phyloP scores from a whole-genome alignment of 108 stramenopile genomes.

The Pseudonitzschia delicatissima region DNA sequence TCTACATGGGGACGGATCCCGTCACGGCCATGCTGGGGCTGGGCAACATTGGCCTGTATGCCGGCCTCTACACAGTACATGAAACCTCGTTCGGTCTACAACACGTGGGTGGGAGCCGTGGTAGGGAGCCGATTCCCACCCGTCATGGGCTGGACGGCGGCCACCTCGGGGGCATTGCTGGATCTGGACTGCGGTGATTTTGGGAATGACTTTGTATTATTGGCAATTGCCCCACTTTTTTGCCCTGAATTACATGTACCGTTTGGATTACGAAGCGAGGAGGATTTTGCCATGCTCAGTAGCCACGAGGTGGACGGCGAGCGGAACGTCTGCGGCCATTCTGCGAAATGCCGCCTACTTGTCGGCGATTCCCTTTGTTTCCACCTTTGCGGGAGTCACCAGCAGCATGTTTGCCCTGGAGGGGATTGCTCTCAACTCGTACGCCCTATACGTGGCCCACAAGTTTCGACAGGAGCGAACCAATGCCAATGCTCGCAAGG shows the following conservation, averaged over 20 bases:
- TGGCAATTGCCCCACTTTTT: slow-evolving; percentile 99
- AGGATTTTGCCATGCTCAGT: slow-evolving; percentile 71
- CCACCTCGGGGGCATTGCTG: slow-evolving; percentile 69
- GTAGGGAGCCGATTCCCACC: slow-evolving; percentile 99
- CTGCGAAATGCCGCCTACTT: slow-evolving; percentile 84
- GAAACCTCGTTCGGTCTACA: slow-evolving; percentile 3
- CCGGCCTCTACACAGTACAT: slow-evolving; percentile 88
- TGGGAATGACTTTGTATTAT: slow-evolving; percentile 86
- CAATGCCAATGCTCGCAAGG: slow-evolving; percentile 90
- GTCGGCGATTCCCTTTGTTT: slow-evolving; percentile 80
- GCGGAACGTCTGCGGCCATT: slow-evolving; percentile 79
- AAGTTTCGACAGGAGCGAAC: slow-evolving; percentile 82
- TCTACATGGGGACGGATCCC: slow-evolving; percentile 88
- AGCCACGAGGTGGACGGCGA: slow-evolving; percentile 68
- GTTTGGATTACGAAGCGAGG: slow-evolving; percentile 81
- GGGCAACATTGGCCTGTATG: slow-evolving; percentile 92
- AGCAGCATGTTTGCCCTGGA: slow-evolving; percentile 96
- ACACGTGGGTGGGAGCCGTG: slow-evolving; percentile 92
- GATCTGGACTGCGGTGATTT: slow-evolving; percentile 77
- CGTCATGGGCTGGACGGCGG: slow-evolving; percentile 98
- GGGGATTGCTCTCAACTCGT: slow-evolving; percentile 82
- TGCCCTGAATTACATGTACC: slow-evolving; percentile 94
- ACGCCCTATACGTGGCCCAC: slow-evolving; percentile 72
- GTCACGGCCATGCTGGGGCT: slow-evolving; percentile 86
- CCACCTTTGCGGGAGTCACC: slow-evolving; percentile 80